Evolutionary conservation across 2,329 filamentous ascomycete genomes (phyloP).

Genomic region (Arthrobotrys megalospora): DNA sequence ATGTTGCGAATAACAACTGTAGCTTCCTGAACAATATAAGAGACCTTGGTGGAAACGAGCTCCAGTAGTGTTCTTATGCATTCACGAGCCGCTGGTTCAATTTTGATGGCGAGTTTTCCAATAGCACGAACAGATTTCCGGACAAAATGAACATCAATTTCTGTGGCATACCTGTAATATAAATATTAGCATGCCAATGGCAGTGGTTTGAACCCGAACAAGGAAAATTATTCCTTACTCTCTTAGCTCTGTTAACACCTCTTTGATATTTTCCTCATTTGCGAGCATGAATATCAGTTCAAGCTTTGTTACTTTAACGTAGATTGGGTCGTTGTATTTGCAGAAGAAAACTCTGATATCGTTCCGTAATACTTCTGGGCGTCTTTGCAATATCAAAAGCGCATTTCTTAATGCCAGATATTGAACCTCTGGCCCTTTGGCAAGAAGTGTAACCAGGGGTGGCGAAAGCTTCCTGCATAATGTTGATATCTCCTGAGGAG

Average conservation of each 20-base stretch:
- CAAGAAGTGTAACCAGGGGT: slow-evolving; percentile 91
- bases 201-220: background rate
- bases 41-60: slow-evolving; percentile 96
- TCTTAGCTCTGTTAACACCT: slow-evolving; percentile 91
- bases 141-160: slow-evolving; percentile 99
- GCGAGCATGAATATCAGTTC: slow-evolving; percentile 99
- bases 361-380: slow-evolving; percentile 93
- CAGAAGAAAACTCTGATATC: slow-evolving; percentile 99
- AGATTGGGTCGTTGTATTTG: slow-evolving; percentile 99
- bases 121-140: slow-evolving; percentile 97
- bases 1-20: slow-evolving; percentile 99
- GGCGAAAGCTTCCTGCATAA: slow-evolving; percentile 94
- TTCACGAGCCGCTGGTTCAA: slow-evolving; percentile 88
- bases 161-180: slow-evolving; percentile 81
- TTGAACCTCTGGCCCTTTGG: slow-evolving; percentile 98
- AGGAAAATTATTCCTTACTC: slow-evolving; percentile 74
- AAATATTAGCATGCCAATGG: slow-evolving; percentile 60
- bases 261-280: slow-evolving; percentile 92
- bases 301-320: slow-evolving; percentile 98
- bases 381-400: slow-evolving; percentile 89
- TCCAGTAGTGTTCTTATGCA: slow-evolving; percentile 95
- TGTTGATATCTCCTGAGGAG: slow-evolving; percentile 87
- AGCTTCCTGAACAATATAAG: slow-evolving; percentile 98
- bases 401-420: slow-evolving; percentile 95
- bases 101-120: slow-evolving; percentile 98